phyloP scores from a whole-genome alignment of 805 yeast species.

The Sugiyamaella smithiae region DNA sequence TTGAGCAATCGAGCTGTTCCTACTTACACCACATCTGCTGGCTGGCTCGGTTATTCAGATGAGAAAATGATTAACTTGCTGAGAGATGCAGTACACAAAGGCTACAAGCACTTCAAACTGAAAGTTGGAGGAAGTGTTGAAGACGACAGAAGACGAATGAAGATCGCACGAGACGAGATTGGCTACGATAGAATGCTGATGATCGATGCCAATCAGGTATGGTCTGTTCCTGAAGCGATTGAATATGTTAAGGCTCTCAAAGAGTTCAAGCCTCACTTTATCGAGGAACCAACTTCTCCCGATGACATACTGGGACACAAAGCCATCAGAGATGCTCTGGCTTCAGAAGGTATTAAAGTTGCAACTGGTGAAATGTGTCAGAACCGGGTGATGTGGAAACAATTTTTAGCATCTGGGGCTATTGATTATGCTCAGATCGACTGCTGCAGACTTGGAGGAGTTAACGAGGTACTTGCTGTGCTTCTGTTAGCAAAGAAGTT shows the following conservation, averaged over 20 bases:
- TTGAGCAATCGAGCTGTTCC: conserved; percentile 37
- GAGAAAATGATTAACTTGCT: conserved; percentile 38
- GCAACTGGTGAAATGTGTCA: conserved; percentile 35
- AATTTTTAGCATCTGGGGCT: conserved; percentile 27
- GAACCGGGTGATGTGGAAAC: conserved; percentile 33
- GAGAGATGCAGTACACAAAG: conserved; percentile 34
- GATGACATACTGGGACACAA: conserved; percentile 32
- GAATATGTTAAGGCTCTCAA: conserved; percentile 28
- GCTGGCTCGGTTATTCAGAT: conserved; percentile 41
- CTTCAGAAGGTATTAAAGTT: conserved; percentile 29
- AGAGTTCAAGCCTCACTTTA: conserved; percentile 32
- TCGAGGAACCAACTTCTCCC: conserved; percentile 35
- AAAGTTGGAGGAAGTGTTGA: conserved; percentile 39
- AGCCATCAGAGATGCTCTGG: conserved; percentile 28
- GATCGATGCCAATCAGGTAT: conserved; percentile 35
- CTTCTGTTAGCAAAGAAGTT: conserved; percentile 32
- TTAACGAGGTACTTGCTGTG: conserved; percentile 33
- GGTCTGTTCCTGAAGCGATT: conserved; percentile 35
- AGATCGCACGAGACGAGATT: conserved; percentile 34
- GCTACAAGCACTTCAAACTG: conserved; percentile 39
- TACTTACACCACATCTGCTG: conserved; percentile 42
- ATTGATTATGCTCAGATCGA: conserved; percentile 32
- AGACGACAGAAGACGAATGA: conserved; percentile 35
- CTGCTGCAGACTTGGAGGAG: conserved; percentile 34
- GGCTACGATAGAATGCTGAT: conserved; percentile 30